Evolutionary conservation across 176 grass and related monocot genomes (phyloP).

Genomic region (Neostapfia colusana): DNA sequence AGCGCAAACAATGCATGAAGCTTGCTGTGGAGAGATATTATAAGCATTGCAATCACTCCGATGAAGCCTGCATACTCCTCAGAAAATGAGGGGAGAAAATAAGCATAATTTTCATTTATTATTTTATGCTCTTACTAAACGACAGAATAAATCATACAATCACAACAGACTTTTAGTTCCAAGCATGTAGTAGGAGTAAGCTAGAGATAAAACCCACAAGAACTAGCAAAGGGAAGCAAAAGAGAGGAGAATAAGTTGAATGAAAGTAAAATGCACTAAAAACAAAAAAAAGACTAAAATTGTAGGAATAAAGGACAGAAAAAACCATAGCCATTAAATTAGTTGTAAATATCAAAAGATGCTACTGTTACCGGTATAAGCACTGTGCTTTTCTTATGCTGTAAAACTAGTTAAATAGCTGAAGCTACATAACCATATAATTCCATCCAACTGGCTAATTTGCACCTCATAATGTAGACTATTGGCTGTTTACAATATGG

Average conservation of each 20-base stretch:
- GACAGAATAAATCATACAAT: background rate
- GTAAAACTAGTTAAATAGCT: background rate
- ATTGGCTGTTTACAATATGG: background rate
- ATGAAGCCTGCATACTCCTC: conserved; percentile 63
- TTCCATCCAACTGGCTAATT: background rate
- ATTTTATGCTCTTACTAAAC: conserved; percentile 13
- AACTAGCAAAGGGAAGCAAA: background rate
- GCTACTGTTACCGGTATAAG: background rate
- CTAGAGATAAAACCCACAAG: background rate
- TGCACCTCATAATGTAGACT: background rate
- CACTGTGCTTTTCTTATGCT: background rate
- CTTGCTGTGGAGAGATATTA: conserved; percentile 65
- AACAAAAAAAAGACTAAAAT: background rate
- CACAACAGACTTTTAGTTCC: background rate
- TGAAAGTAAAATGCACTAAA: background rate
- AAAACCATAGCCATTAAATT: conserved; percentile 3
- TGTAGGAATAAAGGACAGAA: background rate
- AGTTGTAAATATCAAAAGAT: no score
- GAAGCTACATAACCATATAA: background rate
- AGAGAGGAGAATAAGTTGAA: background rate
- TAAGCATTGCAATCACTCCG: conserved; percentile 77
- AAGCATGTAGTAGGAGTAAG: background rate
- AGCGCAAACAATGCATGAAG: conserved; percentile 62
- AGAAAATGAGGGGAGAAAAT: conserved; percentile 29
- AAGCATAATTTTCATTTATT: conserved; percentile 1